phyloP scores from a whole-genome alignment of 192 early-diverging fungal genomes.

The Backusella psychrophila region DNA sequence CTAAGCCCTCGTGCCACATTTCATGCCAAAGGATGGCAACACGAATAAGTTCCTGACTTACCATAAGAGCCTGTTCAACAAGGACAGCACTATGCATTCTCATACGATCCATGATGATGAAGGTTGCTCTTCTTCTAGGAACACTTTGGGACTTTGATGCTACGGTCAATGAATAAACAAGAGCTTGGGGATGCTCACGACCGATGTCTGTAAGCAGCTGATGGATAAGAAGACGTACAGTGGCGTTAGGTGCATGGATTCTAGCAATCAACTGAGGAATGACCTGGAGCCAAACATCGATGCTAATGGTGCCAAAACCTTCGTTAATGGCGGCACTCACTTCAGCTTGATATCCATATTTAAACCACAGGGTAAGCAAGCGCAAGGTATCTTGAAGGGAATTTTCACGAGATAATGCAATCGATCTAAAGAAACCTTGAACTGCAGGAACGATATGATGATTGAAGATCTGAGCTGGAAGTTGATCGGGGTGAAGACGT shows the following conservation, averaged over 20 bases:
- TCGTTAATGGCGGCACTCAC: conserved; percentile 80
- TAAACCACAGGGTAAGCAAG: conserved; percentile 93
- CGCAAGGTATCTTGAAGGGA: conserved; percentile 94
- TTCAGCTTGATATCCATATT: conserved; percentile 85
- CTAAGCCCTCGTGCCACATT: conserved; percentile 95
- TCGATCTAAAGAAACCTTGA: conserved; percentile 91
- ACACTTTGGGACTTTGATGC: conserved; percentile 88
- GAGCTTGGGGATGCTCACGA: conserved; percentile 92
- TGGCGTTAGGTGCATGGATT: conserved; percentile 76
- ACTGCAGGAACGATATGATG: conserved; percentile 87
- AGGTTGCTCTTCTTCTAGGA: conserved; percentile 72
- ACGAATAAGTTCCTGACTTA: conserved; percentile 96
- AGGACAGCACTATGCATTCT: conserved; percentile 75
- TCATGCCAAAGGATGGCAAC: conserved; percentile 96
- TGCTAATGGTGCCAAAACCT: conserved; percentile 79
- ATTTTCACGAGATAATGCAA: conserved; percentile 80
- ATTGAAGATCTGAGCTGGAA: conserved; percentile 42
- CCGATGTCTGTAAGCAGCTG: conserved; percentile 88
- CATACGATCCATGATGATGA: conserved; percentile 91
- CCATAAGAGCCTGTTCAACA: conserved; percentile 91
- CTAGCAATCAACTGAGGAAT: conserved; percentile 97
- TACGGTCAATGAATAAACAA: conserved; percentile 96
- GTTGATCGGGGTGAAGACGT: conserved; percentile 47
- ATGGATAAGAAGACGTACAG: conserved; percentile 82
- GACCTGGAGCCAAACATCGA: conserved; percentile 96